Percentiles rank a stretch among this genome's conserved stretches.
Conservation (phyloP, 306 rosid species). For the Benincasa hispida region DNA sequence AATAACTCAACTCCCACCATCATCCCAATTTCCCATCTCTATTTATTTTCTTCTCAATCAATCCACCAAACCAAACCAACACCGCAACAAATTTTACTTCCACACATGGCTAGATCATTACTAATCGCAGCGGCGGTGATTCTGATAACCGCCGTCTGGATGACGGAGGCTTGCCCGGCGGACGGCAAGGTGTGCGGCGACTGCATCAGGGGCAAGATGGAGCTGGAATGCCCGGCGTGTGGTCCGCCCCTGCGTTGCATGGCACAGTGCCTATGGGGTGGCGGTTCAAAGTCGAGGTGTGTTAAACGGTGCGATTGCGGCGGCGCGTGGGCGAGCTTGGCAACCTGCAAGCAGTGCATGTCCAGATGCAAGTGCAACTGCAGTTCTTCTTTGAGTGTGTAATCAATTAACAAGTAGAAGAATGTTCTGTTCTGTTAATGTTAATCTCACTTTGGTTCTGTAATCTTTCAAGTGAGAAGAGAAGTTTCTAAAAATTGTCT, state of each 20-base stretch:
- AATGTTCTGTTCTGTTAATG: too few relatives aligned
- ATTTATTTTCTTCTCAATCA: not conserved
- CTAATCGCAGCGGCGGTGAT: not conserved
- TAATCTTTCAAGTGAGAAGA: too few relatives aligned
- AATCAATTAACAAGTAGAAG: too few relatives aligned
- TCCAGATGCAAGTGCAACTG: constrained; percentile 71
- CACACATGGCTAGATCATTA: not conserved
- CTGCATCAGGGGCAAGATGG: constrained; percentile 51
- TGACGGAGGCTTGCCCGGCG: constrained; percentile 26
- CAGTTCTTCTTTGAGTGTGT: not conserved
- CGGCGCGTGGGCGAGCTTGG: constrained; percentile 30
- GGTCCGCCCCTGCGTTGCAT: constrained; percentile 52
- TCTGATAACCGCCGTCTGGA: constrained; percentile 6
- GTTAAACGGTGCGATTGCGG: constrained; percentile 35
- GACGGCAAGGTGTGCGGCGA: constrained; percentile 30
- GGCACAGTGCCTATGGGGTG: constrained; percentile 79
- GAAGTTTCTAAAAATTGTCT: too few relatives aligned
- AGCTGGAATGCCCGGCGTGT: constrained; percentile 46
- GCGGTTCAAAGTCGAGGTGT: constrained; percentile 36
- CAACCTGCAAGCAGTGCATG: constrained; percentile 76
- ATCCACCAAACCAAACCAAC: not conserved
- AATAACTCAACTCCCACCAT: not conserved
- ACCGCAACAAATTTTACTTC: not conserved
- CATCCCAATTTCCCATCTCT: not conserved
- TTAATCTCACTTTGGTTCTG: too few relatives aligned